Conservation (phyloP, 371 early-diverging fungal species). For the Rhizopus sp. region DNA sequence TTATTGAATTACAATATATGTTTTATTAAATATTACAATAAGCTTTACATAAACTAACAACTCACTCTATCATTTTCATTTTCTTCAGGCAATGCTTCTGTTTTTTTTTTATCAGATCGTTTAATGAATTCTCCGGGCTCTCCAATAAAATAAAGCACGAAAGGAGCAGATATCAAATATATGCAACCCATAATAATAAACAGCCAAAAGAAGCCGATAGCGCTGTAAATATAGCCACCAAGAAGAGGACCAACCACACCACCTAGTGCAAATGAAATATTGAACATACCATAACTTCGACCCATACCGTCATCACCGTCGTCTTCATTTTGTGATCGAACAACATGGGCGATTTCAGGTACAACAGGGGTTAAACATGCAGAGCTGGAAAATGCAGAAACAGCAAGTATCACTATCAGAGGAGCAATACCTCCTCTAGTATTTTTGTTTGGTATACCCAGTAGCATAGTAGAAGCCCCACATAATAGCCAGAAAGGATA, state of each 20-base stretch:
- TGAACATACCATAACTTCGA: conserved; percentile 52
- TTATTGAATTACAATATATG: no score
- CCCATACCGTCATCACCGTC: conserved; percentile 47
- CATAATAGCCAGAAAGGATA: conserved; percentile 27
- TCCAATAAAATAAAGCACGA: conserved; percentile 30
- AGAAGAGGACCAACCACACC: conserved; percentile 20
- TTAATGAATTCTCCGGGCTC: background rate
- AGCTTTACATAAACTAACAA: no score
- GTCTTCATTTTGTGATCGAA: conserved; percentile 29
- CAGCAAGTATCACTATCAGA: conserved; percentile 37
- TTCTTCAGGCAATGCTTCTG: no score
- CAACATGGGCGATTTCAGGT: conserved; percentile 50
- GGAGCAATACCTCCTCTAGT: conserved; percentile 40
- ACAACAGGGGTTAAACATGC: conserved; percentile 47
- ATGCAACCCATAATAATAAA: conserved; percentile 22
- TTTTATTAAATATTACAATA: no score
- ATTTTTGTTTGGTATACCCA: conserved; percentile 33
- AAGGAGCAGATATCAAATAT: conserved; percentile 27
- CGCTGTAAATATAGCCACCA: conserved; percentile 21
- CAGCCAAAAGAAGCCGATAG: conserved; percentile 25
- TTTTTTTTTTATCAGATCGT: no score
- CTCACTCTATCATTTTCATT: no score
- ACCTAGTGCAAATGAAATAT: conserved; percentile 53
- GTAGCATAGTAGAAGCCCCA: conserved; percentile 34
- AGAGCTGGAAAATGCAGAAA: conserved; percentile 44